Percentiles rank a stretch among this genome's conserved stretches.
phyloP scores from a whole-genome alignment of 2,329 filamentous ascomycete species.

The Clonostachys chloroleuca region DNA sequence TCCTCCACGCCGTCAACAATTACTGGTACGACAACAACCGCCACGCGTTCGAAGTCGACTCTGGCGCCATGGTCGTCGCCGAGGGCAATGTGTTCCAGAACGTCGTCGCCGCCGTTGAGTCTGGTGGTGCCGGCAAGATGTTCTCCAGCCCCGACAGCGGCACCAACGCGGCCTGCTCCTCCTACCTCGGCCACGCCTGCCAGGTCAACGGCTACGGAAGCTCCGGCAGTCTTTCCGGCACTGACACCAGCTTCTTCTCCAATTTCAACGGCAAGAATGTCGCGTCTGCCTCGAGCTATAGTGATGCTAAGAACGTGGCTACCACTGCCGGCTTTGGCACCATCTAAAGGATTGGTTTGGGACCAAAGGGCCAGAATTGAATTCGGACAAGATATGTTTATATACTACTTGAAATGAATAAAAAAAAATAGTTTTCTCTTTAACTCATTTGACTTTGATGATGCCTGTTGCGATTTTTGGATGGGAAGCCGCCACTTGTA shows the following conservation, averaged over 20 bases:
- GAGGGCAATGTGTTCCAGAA: constrained; percentile 58
- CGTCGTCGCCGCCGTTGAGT: constrained; percentile 30
- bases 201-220: constrained; percentile 25
- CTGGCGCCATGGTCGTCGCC: constrained; percentile 27
- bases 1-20: constrained; percentile 59
- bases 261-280: constrained; percentile 49
- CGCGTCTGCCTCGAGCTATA: constrained; percentile 32
- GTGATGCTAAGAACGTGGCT: constrained; percentile 26
- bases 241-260: constrained; percentile 41
- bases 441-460: too few species aligned
- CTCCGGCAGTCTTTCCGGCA: constrained; percentile 28
- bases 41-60: constrained; percentile 47
- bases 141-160: constrained; percentile 6
- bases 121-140: constrained; percentile 5
- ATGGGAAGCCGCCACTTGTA: too few species aligned
- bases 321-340: constrained; percentile 40
- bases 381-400: too few species aligned
- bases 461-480: too few species aligned
- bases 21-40: constrained; percentile 50
- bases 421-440: too few species aligned
- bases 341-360: constrained; percentile 16
- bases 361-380: too few species aligned
- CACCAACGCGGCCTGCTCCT: constrained; percentile 10
- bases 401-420: too few species aligned
- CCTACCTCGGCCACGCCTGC: constrained; percentile 1